Percentiles rank a stretch among this genome's conserved stretches.
Conservation (phyloP, 1,284 basidiomycete genomes). For the Dichomitus squalens region DNA sequence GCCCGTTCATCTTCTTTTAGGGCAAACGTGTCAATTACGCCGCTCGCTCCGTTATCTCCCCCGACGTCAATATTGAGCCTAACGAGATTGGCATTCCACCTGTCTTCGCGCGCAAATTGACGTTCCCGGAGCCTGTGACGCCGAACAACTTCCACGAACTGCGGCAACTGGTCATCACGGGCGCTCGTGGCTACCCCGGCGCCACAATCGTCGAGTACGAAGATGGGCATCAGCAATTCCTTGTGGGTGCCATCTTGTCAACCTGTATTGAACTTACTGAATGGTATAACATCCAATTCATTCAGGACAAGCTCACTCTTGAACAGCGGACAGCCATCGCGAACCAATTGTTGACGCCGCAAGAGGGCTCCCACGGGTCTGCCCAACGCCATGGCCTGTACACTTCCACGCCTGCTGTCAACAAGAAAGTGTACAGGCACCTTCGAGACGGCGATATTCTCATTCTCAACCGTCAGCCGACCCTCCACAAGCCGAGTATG, state of each 20-base stretch:
- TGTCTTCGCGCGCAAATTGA: constrained; percentile 96
- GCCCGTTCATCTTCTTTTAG: constrained; percentile 41
- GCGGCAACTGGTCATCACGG: constrained; percentile 91
- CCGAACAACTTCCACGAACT: constrained; percentile 89
- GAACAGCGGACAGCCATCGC: constrained; percentile 95
- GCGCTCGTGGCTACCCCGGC: constrained; percentile 89
- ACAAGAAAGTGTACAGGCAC: constrained; percentile 98
- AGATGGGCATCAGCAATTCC: constrained; percentile 84
- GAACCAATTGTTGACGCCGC: constrained; percentile 95
- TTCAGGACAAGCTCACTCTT: constrained; percentile 79
- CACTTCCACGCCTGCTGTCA: constrained; percentile 75
- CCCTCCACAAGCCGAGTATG: constrained; percentile 99
- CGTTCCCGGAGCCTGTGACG: constrained; percentile 97
- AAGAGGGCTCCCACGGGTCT: constrained; percentile 64
- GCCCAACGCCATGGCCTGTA: constrained; percentile 58
- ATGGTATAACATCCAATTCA: not conserved
- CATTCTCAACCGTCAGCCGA: constrained; percentile 97
- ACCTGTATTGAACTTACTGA: not conserved
- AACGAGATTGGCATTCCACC: constrained; percentile 99
- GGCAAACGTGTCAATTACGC: constrained; percentile 99
- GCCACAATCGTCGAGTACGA: constrained; percentile 96
- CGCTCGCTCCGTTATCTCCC: constrained; percentile 98
- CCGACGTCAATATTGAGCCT: constrained; percentile 99
- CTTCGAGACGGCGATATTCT: constrained; percentile 94
- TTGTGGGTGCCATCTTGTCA: constrained; percentile 50